Base-by-base conservation (phyloP, 2,329 filamentous ascomycete species). In the Neopestalotiopsis sp. region DNA sequence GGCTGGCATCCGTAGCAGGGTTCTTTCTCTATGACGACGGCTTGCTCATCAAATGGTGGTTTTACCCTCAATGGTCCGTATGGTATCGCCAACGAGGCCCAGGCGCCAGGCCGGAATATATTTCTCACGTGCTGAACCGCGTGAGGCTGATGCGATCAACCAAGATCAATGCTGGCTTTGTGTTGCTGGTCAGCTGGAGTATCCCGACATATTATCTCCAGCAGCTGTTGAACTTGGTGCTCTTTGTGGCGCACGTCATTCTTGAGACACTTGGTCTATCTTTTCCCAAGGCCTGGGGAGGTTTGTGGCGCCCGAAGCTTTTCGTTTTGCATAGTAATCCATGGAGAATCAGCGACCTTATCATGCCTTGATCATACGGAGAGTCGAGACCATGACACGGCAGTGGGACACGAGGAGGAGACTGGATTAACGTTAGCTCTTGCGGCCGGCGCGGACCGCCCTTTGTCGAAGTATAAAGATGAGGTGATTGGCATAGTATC, bases 21-120 rank as follows among this genome's bases (percentile, higher is more conserved):
- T 65, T 65, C 24, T 28, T 65, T 40, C 20, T 49, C 4, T 45
- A 49, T 28, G 62, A 65, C 17, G 40, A 65, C 38, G 40, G 62
- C 10, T 20, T 65, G 40, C 20, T 65, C 7, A 53, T 65, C 34
- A 65, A 65, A 53, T 65, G 62, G 62, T 65, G 20, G 62, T 65
- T 65, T 28, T 65, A 49, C 17, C 62, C 40, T 5, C 34, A 65
- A 14, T 65, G 62, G 62, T 32, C 62, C 24, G 34, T 49, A 10
- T 65, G 62, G 62, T 65, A 53, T n/a, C 62, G 34, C 62, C 62
- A 53, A n/a, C 20, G 40, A 30, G 34, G 62, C n/a, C 62, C 62
- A 49, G 62, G 38, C 5, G 62, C 62, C 28, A 32, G 28, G 14
- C 62, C 62, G 13, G 14, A 5, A 5, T 28, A 49, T 20, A 17